These are phyloP conservation scores for Stagonosporopsis chrysanthemi DNA, from an alignment of 2,329 filamentous ascomycete genomes.

Conservation along the genomic window DNA sequence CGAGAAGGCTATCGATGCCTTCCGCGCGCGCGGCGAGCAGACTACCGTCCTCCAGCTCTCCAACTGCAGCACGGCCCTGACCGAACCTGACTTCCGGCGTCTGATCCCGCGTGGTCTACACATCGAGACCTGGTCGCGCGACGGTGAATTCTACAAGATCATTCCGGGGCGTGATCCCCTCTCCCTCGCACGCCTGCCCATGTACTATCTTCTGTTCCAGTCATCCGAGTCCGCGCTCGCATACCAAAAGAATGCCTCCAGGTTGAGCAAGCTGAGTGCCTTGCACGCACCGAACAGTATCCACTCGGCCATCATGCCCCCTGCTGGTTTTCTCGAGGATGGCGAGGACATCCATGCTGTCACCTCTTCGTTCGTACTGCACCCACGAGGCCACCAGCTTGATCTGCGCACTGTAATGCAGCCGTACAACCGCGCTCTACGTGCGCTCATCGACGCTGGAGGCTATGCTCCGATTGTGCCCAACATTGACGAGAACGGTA, in stretches of 20 bases:
- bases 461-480: conserved; percentile 46
- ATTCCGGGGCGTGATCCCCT: conserved; percentile 70
- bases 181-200: conserved; percentile 68
- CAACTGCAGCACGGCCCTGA: conserved; percentile 59
- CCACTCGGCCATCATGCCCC: conserved; percentile 53
- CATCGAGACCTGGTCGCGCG: conserved; percentile 70
- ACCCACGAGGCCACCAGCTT: conserved; percentile 32
- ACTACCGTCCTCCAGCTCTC: conserved; percentile 63
- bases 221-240: conserved; percentile 64
- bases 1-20: conserved; percentile 25
- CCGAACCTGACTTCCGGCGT: conserved; percentile 74
- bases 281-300: conserved; percentile 53
- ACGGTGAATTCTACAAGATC: conserved; percentile 66
- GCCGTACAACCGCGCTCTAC: conserved; percentile 54
- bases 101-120: conserved; percentile 68
- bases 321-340: conserved; percentile 53
- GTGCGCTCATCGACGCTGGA: conserved; percentile 37
- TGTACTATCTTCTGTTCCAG: conserved; percentile 75
- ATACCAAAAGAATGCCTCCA: conserved; percentile 65
- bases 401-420: conserved; percentile 42
- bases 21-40: conserved; percentile 37
- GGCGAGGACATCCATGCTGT: conserved; percentile 56
- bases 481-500: conserved; percentile 20
- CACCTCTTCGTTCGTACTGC: conserved; percentile 59
- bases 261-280: conserved; percentile 60